Percentiles rank a stretch among this genome's conserved stretches.
Evolutionary conservation across 2,329 filamentous ascomycete species (phyloP).

Genomic region (Beauveria australis): DNA sequence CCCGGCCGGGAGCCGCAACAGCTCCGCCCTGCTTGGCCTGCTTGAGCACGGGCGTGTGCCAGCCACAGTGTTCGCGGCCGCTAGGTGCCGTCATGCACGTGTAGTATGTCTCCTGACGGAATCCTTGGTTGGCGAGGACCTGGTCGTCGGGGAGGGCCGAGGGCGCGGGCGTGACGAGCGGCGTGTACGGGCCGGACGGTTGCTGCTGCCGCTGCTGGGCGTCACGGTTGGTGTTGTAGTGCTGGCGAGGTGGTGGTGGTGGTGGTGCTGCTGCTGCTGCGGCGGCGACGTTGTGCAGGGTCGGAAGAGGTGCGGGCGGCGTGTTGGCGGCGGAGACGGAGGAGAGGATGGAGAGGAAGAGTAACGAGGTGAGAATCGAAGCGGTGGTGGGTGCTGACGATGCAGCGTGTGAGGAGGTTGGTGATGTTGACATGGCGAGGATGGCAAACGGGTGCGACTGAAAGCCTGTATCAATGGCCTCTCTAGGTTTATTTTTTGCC

Average conservation of each 20-base stretch:
- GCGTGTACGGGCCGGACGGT: conserved; percentile 15
- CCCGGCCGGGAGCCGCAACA: not conserved
- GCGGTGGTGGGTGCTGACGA: not conserved
- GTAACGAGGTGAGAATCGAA: not conserved
- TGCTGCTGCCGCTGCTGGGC: not conserved
- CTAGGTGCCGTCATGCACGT: conserved; percentile 22
- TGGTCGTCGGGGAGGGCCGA: conserved; percentile 24
- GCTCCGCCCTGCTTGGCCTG: conserved; percentile 14
- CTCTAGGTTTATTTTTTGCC: not conserved
- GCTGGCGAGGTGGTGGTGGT: not conserved
- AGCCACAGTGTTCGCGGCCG: conserved; percentile 26
- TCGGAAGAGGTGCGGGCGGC: not conserved
- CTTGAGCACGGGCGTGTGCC: conserved; percentile 27
- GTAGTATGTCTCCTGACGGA: conserved; percentile 26
- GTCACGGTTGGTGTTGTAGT: conserved; percentile 1
- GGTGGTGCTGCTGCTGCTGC: not conserved
- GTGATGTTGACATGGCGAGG: not conserved
- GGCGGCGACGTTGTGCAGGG: not conserved
- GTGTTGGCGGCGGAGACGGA: not conserved
- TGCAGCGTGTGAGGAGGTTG: not conserved
- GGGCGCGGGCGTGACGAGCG: conserved; percentile 25
- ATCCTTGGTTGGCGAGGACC: conserved; percentile 23
- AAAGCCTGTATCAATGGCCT: no score
- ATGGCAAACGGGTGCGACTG: not conserved
- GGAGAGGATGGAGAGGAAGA: not conserved